Evolutionary conservation across 257 asterid species (phyloP).

Genomic region (Fraxinus excelsior): DNA sequence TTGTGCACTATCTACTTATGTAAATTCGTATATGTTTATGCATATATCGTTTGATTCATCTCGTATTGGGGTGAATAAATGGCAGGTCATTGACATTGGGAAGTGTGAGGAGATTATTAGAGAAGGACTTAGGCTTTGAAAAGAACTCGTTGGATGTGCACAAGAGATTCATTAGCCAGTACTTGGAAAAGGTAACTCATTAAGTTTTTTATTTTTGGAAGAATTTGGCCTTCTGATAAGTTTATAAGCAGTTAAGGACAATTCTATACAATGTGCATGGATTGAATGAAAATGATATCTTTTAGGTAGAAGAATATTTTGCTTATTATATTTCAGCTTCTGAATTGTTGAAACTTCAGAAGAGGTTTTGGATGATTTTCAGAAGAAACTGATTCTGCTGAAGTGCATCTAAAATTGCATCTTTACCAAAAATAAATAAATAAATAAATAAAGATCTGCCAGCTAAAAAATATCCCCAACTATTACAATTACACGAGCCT

Average conservation of each 20-base stretch:
- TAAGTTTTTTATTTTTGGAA: constrained; percentile 3
- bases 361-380: background rate
- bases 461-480: background rate
- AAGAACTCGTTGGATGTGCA: constrained; percentile 69
- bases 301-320: background rate
- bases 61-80: constrained; percentile 13
- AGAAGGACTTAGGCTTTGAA: constrained; percentile 79
- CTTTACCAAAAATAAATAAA: background rate
- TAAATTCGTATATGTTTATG: background rate
- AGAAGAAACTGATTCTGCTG: background rate
- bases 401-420: background rate
- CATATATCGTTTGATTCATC: constrained; percentile 1
- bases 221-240: background rate
- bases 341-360: background rate
- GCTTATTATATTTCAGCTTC: background rate
- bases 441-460: background rate
- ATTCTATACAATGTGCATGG: background rate
- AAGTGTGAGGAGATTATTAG: constrained; percentile 75
- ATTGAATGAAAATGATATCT: background rate
- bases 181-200: constrained; percentile 58
- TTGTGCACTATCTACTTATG: background rate
- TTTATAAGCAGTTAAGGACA: background rate
- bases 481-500: background rate
- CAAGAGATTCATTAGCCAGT: constrained; percentile 63
- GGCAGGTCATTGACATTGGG: constrained; percentile 71